Evolutionary conservation across 257 asterid genomes (phyloP), one percentile per base, ranked within the genome.

Genomic region (Petunia axillaris): DNA sequence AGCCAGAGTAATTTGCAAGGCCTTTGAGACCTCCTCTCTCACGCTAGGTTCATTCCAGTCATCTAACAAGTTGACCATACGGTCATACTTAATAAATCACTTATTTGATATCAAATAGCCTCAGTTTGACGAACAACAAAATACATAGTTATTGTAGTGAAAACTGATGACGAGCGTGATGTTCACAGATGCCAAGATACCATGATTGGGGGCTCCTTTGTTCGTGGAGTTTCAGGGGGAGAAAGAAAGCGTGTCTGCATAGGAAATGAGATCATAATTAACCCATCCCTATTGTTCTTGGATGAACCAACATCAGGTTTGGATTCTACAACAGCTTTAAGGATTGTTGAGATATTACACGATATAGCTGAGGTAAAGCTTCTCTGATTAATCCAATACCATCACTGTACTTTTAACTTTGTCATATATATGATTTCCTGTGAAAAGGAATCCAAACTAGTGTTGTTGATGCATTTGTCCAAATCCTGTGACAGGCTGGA

Each of bases 261-360:
- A 3, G 98, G 97, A 44, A 96, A 91, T 46, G 99, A 96, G 94
- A 96, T 94, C 35, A 86, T 96, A 73, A 88, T 96, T 40, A 96
- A 96, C 70, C 99, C 98, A 1, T 96, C 99, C 37, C 87, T 96
- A 16, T 78, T 96, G 83, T 94, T 94, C 83, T 94, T 96, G 0
- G 98, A 96, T 58, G 99, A 96, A 74, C 99, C 99, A 46, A 96
- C 99, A 43, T 96, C 99, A 0, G 99, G 98, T 53, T 88, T 96
- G 76, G 99, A 96, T 82, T 96, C 99, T 2, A 96, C 99, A 0
- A 96, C 97, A n/a, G 98, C 99, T 78, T 77, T 91, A 82, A 96
- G 93, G 89, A 94, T 91, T n/a, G 85, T 94, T 6, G 98, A 92
- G 52, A 91, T 95, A 3, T 54, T 96, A 80, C 97, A 93, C 15